Base-by-base conservation (phyloP, 108 stramenopile genomes). In the Fragilaria radians region DNA sequence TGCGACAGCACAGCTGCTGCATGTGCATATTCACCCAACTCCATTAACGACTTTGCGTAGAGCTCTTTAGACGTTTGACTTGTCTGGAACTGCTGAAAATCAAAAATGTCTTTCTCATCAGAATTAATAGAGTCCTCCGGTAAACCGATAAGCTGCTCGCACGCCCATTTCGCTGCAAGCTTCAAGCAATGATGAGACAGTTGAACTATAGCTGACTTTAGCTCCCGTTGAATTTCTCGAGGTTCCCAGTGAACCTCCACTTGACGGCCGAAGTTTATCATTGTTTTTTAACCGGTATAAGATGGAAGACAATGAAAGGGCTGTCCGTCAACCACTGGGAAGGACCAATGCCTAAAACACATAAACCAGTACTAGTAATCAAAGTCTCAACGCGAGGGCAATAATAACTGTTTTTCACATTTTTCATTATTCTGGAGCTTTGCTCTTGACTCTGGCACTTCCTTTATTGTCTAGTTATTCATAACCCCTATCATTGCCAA, bases 81-180 rank as follows among this genome's bases (percentile, higher is more conserved):
- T 48, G 56, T 58, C 45, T 19, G 1, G 32, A 29, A n/a, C 36
- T 50, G 56, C 27, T 24, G 42, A 1, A 28, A 4, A 7, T 9
- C 52, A 30, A 11, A 31, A 5, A 58, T 9, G 3, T 27, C 63
- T 24, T 23, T 47, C 0, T 57, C 54, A 28, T 57, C 22, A 21
- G 19, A 26, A 31, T 52, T 21, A 1, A 29, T 31, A n/a, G n/a
- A n/a, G n/a, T n/a, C n/a, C 18, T 18, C 21, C 25, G 52, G 52
- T 51, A 90, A 63, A 0, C 86, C 88, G 33, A 82, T 63, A 28
- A 83, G 55, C 66, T 90, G 88, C 49, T 88, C 88, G 27, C 84
- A 77, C 9, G 88, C 86, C 86, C 86, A 94, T 47, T 84, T 80
- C 59, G 85, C 70, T 0, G 86, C 83, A 30, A 87, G 34, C 62